Conservation (phyloP, 768 basidiomycete genomes). For the Lactarius sp. region DNA sequence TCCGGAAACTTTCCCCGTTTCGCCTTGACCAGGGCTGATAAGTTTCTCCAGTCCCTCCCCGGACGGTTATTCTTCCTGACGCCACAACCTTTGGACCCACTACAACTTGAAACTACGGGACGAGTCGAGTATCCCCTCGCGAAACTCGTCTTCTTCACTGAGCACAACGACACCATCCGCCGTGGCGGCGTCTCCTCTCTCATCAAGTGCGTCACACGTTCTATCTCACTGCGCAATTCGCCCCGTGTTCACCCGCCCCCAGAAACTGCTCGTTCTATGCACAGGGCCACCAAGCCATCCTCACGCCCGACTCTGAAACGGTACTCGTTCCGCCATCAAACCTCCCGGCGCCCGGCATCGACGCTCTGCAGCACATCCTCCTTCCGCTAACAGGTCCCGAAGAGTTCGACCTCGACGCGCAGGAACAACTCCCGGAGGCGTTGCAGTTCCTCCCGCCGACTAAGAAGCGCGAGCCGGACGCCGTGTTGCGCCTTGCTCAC, state of each 20-base stretch:
- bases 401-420: slow-evolving; percentile 90
- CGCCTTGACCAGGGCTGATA: neutral
- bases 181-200: slow-evolving; percentile 82
- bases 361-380: slow-evolving; percentile 78
- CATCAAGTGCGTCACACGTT: slow-evolving; percentile 66
- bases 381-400: slow-evolving; percentile 92
- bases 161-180: slow-evolving; percentile 82
- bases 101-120: slow-evolving; percentile 39
- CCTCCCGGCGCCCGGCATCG: slow-evolving; percentile 66
- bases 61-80: slow-evolving; percentile 81
- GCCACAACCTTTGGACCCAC: slow-evolving; percentile 50
- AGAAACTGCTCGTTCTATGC: slow-evolving; percentile 79
- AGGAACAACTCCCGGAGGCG: slow-evolving; percentile 77
- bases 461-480: slow-evolving; percentile 79
- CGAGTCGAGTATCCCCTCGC: slow-evolving; percentile 73
- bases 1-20: slow-evolving; percentile 9
- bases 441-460: slow-evolving; percentile 85
- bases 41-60: slow-evolving; percentile 52
- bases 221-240: slow-evolving; percentile 1
- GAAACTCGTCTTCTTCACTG: slow-evolving; percentile 82
- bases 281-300: slow-evolving; percentile 62
- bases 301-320: slow-evolving; percentile 55
- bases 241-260: slow-evolving; percentile 22
- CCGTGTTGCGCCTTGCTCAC: slow-evolving; percentile 69
- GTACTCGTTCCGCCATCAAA: slow-evolving; percentile 56